Evolutionary conservation across 768 basidiomycete genomes (phyloP).

Genomic region (Hortiboletus flavorubellus): DNA sequence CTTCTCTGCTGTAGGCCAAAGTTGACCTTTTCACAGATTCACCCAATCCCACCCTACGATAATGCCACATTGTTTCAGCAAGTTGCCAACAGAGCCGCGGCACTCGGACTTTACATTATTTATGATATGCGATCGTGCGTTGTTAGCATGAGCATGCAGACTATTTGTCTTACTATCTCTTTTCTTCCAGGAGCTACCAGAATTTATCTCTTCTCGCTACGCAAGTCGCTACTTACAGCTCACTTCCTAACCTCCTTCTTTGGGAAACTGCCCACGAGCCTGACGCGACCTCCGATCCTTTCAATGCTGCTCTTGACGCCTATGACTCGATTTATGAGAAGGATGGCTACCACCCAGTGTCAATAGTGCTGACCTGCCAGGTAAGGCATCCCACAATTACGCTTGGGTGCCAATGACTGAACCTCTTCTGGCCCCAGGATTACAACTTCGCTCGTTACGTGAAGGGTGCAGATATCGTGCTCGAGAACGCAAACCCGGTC

Average conservation of each 20-base stretch:
- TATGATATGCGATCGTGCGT: slow-evolving; percentile 71
- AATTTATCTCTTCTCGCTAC: slow-evolving; percentile 57
- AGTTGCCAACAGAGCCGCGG: slow-evolving; percentile 13
- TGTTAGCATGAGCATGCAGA: not conserved
- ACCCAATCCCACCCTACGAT: slow-evolving; percentile 66
- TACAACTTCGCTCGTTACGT: slow-evolving; percentile 60
- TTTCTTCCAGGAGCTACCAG: slow-evolving; percentile 47
- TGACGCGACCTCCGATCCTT: slow-evolving; percentile 63
- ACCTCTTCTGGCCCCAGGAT: slow-evolving; percentile 35
- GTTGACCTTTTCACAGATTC: slow-evolving; percentile 48
- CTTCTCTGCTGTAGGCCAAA: not conserved
- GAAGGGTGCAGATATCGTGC: slow-evolving; percentile 62
- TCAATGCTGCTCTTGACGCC: slow-evolving; percentile 48
- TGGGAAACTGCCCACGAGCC: slow-evolving; percentile 77
- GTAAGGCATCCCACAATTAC: not conserved
- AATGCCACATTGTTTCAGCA: slow-evolving; percentile 41
- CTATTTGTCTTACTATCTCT: not conserved
- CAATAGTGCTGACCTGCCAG: slow-evolving; percentile 51
- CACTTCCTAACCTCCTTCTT: slow-evolving; percentile 60
- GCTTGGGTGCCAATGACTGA: not conserved
- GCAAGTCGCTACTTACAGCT: slow-evolving; percentile 63
- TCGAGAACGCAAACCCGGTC: slow-evolving; percentile 44
- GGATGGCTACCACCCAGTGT: slow-evolving; percentile 59
- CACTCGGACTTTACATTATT: slow-evolving; percentile 54
- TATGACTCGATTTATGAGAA: slow-evolving; percentile 46